Evolutionary conservation across 163 green algal genomes (phyloP), one percentile per base, ranked within the genome.

Genomic region (Chlamydomonas reinhardtii): DNA sequence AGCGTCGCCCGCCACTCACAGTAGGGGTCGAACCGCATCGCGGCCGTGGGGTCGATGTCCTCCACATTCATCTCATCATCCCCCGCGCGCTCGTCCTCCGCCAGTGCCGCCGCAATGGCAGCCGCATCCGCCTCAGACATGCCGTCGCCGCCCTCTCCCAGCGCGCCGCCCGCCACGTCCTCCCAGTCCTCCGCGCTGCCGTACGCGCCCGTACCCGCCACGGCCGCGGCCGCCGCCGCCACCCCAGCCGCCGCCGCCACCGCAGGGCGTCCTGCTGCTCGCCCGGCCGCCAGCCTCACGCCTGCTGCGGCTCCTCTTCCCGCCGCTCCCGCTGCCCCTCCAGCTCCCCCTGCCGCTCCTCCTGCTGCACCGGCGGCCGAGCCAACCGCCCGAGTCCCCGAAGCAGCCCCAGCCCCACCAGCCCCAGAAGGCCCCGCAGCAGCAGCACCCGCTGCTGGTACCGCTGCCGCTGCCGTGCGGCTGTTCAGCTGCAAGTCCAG

Each of bases 401-500:
- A 12, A 35, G 39, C 27, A 16, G 37, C n/a, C 43, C 20, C 24
- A 11, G 73, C 43, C 43, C n/a, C 25, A 37, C 37, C 20, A 16
- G 2, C 43, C 27, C 11, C 37, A 14, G 31, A 14, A 24, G 52
- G 5, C 19, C 25, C 75, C 56, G 20, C n/a, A 19, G 35, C n/a
- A 19, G 35, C 35, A 24, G 76, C 34, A 29, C 35, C 39, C 11
- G 35, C 76, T 39, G 64, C 64, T 19, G 62, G 2, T 27, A 9
- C 29, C 29, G 29, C 3, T 32, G 62, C 27, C 17, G 25, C 19
- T 48, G 65, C 43, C 11, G 43, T 11, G 48, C 48, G 17, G 29
- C 65, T 54, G 66, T 89, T 87, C 16, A 88, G 34, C 64, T 91
- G 37, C 8, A 9, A 16, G 22, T 90, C 76, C 48, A 92, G 52